phyloP scores from a whole-genome alignment of 2,329 filamentous ascomycete genomes.

The Tolypocladium album region DNA sequence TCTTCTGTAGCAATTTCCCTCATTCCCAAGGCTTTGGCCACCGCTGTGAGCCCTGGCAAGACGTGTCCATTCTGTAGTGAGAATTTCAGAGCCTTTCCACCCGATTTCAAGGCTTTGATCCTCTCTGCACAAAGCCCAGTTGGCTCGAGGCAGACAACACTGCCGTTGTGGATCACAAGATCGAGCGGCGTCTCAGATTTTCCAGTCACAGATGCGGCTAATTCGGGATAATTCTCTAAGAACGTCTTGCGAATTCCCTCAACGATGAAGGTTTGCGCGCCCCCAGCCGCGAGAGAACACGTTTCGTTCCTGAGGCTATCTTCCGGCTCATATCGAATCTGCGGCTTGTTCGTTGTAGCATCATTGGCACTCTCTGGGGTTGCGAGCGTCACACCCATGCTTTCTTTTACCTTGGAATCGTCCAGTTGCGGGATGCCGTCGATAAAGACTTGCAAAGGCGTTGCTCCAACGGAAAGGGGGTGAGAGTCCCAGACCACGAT shows the following conservation, averaged over 20 bases:
- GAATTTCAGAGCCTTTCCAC: background rate
- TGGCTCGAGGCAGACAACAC: background rate
- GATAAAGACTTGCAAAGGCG: conserved; percentile 34
- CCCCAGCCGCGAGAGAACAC: background rate
- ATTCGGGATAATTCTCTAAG: background rate
- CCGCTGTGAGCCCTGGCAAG: background rate
- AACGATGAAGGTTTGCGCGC: background rate
- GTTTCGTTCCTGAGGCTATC: background rate
- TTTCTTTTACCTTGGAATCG: conserved; percentile 17
- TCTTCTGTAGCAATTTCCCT: background rate
- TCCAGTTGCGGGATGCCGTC: conserved; percentile 29
- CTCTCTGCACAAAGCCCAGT: background rate
- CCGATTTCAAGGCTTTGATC: background rate
- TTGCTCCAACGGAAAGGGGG: conserved; percentile 32
- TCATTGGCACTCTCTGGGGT: background rate
- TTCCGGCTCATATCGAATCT: background rate
- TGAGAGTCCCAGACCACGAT: conserved; percentile 38
- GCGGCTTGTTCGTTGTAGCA: background rate
- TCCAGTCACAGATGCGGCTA: background rate
- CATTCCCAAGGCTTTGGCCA: background rate
- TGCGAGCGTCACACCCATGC: background rate
- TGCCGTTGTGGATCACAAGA: background rate
- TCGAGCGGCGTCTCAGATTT: background rate
- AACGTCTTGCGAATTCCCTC: background rate
- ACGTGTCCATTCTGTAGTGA: background rate